phyloP scores from a whole-genome alignment of 1,284 basidiomycete genomes.

The Vanrija sp. region DNA sequence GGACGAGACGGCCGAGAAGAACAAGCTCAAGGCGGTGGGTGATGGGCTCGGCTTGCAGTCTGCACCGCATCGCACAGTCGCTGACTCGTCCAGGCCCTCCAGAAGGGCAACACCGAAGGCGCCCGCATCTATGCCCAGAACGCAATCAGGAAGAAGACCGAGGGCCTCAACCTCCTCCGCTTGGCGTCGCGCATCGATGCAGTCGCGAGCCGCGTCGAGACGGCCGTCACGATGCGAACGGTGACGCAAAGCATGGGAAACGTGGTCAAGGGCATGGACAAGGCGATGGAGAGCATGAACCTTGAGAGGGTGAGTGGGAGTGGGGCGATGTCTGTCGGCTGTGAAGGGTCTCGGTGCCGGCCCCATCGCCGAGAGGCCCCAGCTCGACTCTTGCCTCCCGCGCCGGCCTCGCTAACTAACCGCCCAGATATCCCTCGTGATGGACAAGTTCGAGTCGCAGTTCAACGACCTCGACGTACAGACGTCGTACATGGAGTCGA shows the following conservation, averaged over 20 bases:
- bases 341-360: too few species aligned
- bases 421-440: constrained; percentile 89
- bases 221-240: constrained; percentile 93
- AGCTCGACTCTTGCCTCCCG: background rate
- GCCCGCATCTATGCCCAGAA: constrained; percentile 99
- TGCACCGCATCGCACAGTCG: background rate
- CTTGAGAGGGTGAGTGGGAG: constrained; percentile 71
- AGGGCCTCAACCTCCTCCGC: constrained; percentile 82
- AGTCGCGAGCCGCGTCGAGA: constrained; percentile 93
- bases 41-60: background rate
- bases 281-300: constrained; percentile 99
- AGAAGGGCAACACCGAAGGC: constrained; percentile 94
- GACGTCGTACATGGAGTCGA: constrained; percentile 96
- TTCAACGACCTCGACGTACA: constrained; percentile 98
- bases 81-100: constrained; percentile 65
- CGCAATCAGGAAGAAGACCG: constrained; percentile 97
- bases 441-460: constrained; percentile 98
- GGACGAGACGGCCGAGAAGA: constrained; percentile 80
- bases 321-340: background rate
- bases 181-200: constrained; percentile 90
- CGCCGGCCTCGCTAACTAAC: constrained; percentile 5
- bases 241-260: constrained; percentile 89
- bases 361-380: constrained; percentile 1
- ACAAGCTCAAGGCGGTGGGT: constrained; percentile 81
- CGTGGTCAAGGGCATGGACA: constrained; percentile 97